A percentile compares a stretch with the other conserved stretches of the same genome.
Conservation (phyloP, 345 rosid species). For the Psidium guajava region DNA sequence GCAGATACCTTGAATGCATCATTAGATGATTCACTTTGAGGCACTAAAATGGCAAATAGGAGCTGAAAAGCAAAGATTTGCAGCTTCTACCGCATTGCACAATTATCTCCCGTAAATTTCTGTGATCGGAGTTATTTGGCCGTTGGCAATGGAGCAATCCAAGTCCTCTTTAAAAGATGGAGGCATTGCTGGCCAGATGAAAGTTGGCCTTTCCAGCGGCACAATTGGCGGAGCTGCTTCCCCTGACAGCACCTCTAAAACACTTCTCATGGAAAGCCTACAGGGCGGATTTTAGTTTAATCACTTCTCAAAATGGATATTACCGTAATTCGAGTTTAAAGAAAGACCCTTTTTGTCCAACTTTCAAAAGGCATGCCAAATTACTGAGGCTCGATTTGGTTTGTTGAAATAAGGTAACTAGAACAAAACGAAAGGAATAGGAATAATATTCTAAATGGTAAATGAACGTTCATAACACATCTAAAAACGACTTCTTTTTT, state of each 20-base stretch:
- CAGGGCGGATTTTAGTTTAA: neutral
- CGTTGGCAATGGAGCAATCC: slow-evolving; percentile 22
- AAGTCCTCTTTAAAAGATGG: slow-evolving; percentile 32
- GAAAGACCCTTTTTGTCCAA: no score
- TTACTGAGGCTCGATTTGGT: no score
- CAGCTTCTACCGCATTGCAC: neutral
- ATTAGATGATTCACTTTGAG: neutral
- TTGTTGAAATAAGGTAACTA: no score
- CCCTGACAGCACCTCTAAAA: slow-evolving; percentile 50
- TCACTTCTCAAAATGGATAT: no score
- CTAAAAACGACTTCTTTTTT: no score
- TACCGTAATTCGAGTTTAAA: no score
- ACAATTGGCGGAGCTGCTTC: slow-evolving; percentile 39
- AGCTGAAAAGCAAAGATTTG: neutral
- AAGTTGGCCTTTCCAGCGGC: slow-evolving; percentile 51
- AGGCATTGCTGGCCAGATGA: slow-evolving; percentile 63
- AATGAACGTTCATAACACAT: no score
- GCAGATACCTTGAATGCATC: neutral
- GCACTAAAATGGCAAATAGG: neutral
- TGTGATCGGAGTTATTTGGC: slow-evolving; percentile 20
- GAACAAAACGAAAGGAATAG: no score
- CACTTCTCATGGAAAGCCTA: slow-evolving; percentile 59
- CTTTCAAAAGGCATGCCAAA: no score
- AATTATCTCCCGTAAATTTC: slow-evolving; percentile 31
- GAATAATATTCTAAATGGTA: no score